Base-by-base conservation (phyloP, 2,329 filamentous ascomycete genomes). In the Verticillium klebahnii region DNA sequence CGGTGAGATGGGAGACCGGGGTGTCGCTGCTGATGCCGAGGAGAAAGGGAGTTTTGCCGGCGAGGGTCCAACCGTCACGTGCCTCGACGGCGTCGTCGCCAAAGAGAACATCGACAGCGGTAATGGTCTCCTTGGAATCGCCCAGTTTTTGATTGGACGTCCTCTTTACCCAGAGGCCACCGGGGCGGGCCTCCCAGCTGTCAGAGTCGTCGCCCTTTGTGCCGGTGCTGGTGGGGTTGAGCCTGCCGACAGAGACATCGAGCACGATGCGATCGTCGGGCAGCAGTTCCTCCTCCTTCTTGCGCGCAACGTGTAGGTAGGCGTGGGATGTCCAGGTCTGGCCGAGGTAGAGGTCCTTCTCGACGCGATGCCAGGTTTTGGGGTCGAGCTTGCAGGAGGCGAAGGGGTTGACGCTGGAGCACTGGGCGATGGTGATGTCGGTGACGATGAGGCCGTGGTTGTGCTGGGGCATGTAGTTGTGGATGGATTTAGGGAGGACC, bases 41-140 rank as follows among this genome's bases (percentile, higher is more conserved):
- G 58, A 94, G 77, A 61, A 98, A 75, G 11, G 90, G 86, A 8
- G 86, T 90, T 34, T 34, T 34, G 62, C 91, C 89, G 58, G 87
- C 87, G 54, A 97, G 83, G 62, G 87, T 81, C 95, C 96, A 99
- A 34, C 91, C 91, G 2, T 88, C 85, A 62, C 95, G 87, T 5
- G 92, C 93, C 72, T 99, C 95, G 36, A 93, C 91, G 11, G 93
- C 94, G 72, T 97, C 93, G 23, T 93, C 87, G 23, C 93, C 93
- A 70, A 96, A 97, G 7, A 97, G 81, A 5, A 97, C 86, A 71
- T 97, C 93, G 6, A 97, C 81, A 4, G 88, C 89, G 0, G 92
- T 96, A 58, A 97, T 83, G 17, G 88, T 89, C 45, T 85, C 82
- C 62, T 87, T 86, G 4, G 88, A 90, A 71, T 96, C 92, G 72